Base-by-base conservation (phyloP, 306 rosid genomes). In the Vicia faba region DNA sequence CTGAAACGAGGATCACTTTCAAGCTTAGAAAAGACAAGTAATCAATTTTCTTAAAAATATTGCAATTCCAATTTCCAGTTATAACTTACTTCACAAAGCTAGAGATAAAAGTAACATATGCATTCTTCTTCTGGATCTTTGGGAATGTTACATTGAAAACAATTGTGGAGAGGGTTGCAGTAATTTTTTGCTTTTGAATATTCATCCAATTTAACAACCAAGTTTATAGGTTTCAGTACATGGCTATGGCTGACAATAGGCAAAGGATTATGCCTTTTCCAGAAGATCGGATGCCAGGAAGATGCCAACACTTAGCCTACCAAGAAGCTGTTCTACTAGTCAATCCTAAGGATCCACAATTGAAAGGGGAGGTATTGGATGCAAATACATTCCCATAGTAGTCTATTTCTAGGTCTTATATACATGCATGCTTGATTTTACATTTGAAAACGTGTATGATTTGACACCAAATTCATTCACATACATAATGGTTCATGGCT, bases 241-340 rank as follows among this genome's bases (percentile, higher is more conserved):
- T 92, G 98, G 96, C 91, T 71, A 15, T 87, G 75, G 98, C 90
- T 25, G 98, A 92, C 83, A 68, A 87, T 70, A 84, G 92, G 65
- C 90, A 49, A 61, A 84, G 96, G 73, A 69, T 45, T 81, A 84
- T 92, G 96, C 96, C 98, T 15, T 85, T 75, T 68, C 98, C 98
- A 0, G 98, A 92, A 13, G 98, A 92, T 58, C 88, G 96, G 31
- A 75, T 66, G 12, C 83, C 85, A 0, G 85, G 76, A 9, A 81
- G 92, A 85, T 66, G 92, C 80, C 73, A 81, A 84, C 50, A 78
- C 56, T 74, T 92, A 44, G 97, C 75, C 18, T 77, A 64, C 28
- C 91, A 83, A 3, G 97, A 92, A 81, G 95, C 95, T 48, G 91
- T 82, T 48, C 80, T 74, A 33, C 96, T 92, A 67, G 69, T 78